Evolutionary conservation across 192 early-diverging fungal species (phyloP).

Genomic region (Entomortierella chlamydospora): DNA sequence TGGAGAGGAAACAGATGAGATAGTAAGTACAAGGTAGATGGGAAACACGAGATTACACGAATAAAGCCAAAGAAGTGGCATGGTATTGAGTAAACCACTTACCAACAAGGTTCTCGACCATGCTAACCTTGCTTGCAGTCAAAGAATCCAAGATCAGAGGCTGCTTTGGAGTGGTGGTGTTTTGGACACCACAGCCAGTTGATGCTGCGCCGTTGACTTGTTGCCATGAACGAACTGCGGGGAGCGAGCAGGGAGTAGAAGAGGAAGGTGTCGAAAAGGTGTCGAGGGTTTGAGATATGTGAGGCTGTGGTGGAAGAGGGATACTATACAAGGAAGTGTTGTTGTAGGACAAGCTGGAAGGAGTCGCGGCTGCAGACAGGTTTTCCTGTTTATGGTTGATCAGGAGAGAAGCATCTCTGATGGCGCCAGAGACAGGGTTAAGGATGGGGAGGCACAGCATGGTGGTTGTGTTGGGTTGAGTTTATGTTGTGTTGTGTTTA

Average conservation of each 20-base stretch:
- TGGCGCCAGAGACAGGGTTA: background rate
- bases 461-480: background rate
- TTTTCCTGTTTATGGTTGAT: background rate
- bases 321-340: conserved; percentile 39
- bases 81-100: conserved; percentile 22
- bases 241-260: conserved; percentile 35
- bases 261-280: conserved; percentile 47
- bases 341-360: background rate
- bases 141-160: conserved; percentile 39
- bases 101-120: conserved; percentile 53
- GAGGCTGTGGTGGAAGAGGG: conserved; percentile 38
- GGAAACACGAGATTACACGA: no score
- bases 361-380: background rate
- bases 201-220: conserved; percentile 9
- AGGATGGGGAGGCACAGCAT: conserved; percentile 49
- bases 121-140: conserved; percentile 34
- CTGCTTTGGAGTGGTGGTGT: conserved; percentile 35
- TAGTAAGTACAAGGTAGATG: background rate
- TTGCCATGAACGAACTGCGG: conserved; percentile 36
- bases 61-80: background rate
- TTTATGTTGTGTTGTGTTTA: background rate
- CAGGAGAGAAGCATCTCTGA: background rate
- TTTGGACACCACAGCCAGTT: no score
- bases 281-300: conserved; percentile 24
- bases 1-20: background rate